A percentile compares a stretch with the other conserved stretches of the same genome.
Evolutionary conservation across 257 asterid genomes (phyloP).

Genomic region (Nicotiana benthamiana): DNA sequence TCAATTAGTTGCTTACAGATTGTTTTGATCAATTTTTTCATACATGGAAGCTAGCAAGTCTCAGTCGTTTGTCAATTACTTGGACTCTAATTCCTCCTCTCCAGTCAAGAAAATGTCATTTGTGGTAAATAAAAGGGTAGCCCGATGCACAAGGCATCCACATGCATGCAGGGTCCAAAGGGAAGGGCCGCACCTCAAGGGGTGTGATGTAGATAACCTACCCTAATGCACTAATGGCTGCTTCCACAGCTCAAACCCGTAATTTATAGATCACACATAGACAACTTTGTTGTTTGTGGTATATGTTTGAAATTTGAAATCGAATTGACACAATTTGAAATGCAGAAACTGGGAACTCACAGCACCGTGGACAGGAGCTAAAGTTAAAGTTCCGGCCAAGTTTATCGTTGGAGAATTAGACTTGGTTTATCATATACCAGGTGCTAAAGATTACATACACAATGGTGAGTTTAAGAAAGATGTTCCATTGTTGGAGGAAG

Average conservation of each 20-base stretch:
- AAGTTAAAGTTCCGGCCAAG: slow-evolving; percentile 20
- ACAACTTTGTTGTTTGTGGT: no score
- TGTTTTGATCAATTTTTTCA: not conserved
- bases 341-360: slow-evolving; percentile 20
- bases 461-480: slow-evolving; percentile 13
- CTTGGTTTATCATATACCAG: slow-evolving; percentile 10
- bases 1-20: not conserved
- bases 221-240: no score
- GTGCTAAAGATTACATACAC: slow-evolving; percentile 16
- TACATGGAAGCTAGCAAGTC: not conserved
- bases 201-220: no score
- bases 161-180: no score
- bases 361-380: slow-evolving; percentile 21
- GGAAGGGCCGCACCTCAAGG: no score
- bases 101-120: not conserved
- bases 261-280: no score
- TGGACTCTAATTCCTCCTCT: not conserved
- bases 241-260: no score
- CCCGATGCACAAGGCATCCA: no score
- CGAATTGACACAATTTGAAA: not conserved
- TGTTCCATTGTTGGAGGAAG: slow-evolving; percentile 17
- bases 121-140: not conserved
- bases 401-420: slow-evolving; percentile 17
- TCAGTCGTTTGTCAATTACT: not conserved
- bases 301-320: not conserved